Conservation (phyloP, 2,329 filamentous ascomycete genomes). For the Xylaria sp. region DNA sequence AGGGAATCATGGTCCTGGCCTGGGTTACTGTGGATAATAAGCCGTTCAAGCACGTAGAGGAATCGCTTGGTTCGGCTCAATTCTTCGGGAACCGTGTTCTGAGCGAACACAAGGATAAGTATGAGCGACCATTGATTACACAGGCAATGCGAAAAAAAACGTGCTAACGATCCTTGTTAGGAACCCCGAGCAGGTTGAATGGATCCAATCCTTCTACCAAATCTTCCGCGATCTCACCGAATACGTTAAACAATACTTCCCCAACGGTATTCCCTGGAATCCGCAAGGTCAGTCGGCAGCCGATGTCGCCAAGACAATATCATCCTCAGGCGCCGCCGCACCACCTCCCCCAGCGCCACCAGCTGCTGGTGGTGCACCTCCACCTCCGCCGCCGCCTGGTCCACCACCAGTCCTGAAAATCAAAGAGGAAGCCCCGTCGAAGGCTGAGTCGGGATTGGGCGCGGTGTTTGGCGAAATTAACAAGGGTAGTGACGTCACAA, state of each 20-base stretch:
- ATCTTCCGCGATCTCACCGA: conserved; percentile 85
- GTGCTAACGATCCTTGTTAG: conserved; percentile 38
- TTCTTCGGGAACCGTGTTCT: conserved; percentile 96
- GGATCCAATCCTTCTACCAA: conserved; percentile 91
- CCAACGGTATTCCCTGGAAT: conserved; percentile 88
- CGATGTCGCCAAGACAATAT: conserved; percentile 71
- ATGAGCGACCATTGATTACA: conserved; percentile 16
- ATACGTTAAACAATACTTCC: conserved; percentile 86
- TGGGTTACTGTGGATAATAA: conserved; percentile 90
- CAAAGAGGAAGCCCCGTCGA: conserved; percentile 59
- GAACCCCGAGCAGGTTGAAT: conserved; percentile 82
- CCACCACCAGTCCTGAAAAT: conserved; percentile 74
- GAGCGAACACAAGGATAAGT: conserved; percentile 84
- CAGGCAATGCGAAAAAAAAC: not conserved
- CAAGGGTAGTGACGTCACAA: conserved; percentile 86
- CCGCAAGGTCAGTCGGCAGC: conserved; percentile 76
- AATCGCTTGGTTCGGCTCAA: conserved; percentile 83
- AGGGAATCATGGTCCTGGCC: conserved; percentile 87
- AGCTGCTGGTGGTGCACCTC: conserved; percentile 65
- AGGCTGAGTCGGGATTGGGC: conserved; percentile 71
- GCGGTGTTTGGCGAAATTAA: conserved; percentile 95
- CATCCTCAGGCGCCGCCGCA: conserved; percentile 54
- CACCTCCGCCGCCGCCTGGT: conserved; percentile 76
- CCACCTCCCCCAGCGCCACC: conserved; percentile 61
- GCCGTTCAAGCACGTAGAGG: conserved; percentile 85